Evolutionary conservation across 306 rosid genomes (phyloP).

Genomic region (Neltuma alba): DNA sequence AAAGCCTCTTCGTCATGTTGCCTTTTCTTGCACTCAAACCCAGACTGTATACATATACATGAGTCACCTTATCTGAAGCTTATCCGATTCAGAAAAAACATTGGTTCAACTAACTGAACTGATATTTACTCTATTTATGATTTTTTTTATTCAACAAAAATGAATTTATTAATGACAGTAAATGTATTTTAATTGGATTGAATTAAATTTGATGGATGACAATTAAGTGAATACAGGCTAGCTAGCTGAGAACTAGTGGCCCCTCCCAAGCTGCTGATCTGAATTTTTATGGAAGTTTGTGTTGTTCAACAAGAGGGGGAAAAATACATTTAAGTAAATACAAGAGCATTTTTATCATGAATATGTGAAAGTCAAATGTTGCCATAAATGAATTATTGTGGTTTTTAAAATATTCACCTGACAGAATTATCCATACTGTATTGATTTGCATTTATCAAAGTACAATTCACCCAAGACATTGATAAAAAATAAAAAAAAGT

Average conservation of each 20-base stretch:
- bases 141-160: background rate
- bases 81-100: background rate
- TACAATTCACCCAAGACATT: too few relatives aligned
- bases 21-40: slow-evolving; percentile 13
- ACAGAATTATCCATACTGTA: background rate
- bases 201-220: background rate
- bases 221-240: background rate
- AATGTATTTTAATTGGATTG: background rate
- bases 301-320: background rate
- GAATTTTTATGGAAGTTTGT: background rate
- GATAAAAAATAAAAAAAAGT: too few relatives aligned
- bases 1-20: background rate
- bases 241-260: background rate
- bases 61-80: background rate
- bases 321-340: too few relatives aligned
- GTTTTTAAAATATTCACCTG: background rate
- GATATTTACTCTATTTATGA: background rate
- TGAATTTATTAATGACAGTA: background rate
- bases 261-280: background rate
- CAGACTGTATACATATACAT: background rate
- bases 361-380: slow-evolving; percentile 1
- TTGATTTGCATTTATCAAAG: too few relatives aligned
- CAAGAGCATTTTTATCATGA: too few relatives aligned
- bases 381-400: background rate
- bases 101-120: background rate